Base-by-base conservation (phyloP, 2,329 filamentous ascomycete species). In the Stagonosporopsis cucurbitacearum region DNA sequence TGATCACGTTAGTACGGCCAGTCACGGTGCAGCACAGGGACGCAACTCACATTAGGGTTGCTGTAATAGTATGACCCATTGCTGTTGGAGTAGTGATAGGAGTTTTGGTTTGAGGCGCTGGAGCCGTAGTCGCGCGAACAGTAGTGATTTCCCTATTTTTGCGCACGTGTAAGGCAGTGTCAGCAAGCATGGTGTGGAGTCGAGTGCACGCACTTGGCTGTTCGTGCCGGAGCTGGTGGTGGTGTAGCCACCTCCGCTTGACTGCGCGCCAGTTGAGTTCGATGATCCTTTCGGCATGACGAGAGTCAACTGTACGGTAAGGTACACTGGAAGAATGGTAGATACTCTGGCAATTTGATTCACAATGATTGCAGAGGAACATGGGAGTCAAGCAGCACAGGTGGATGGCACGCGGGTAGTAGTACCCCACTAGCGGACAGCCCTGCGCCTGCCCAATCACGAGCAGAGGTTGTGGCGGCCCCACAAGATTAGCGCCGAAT, bases 11-110 rank as follows among this genome's bases (percentile, higher is more conserved):
- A 36, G n/a, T 20, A 22, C 42, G 15, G 8, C 17, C 17, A n/a
- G 28, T 9, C 12, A 35, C 19, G 5, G n/a, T 22, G 9, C 35
- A 12, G 28, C 12, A 17, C 6, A 45, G 42, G 28, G 12, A n/a
- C 1, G n/a, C 32, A 9, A 54, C 61, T 55, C 46, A 63, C 72
- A 40, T 75, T 70, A n/a, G 73, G 60, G 53, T 77, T 77, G 54
- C 61, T 69, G 59, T 75, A 75, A 58, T 75, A 76, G 63, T 76
- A 76, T 13, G 65, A 71, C 12, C 73, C 75, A 42, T 59, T 30
- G 36, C 19, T 59, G 58, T 77, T 78, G 58, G 74, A 76, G 60
- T 78, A 77, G 51, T 78, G 75, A 63, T 77, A 78, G 11, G 70
- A 67, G 59, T 77, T 78, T 15, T 26, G 12, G 59, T 77, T 77